Conservation (phyloP, 2,329 filamentous ascomycete genomes). For the Xenosphaeropsis pyriputrescens region DNA sequence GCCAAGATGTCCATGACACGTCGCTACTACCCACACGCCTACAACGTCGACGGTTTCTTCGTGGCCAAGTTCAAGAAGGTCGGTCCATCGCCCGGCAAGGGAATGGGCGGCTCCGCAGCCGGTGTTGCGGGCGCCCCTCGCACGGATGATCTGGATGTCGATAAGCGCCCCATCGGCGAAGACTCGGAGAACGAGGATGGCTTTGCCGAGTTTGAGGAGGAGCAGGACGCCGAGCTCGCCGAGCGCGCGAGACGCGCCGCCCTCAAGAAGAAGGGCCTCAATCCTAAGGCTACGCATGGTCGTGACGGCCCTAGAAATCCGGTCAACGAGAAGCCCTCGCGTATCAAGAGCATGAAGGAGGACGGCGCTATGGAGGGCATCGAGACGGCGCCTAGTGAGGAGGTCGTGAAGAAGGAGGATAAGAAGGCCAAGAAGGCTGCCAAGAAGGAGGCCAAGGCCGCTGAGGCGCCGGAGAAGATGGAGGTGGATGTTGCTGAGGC, state of each 20-base stretch:
- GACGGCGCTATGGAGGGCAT: not conserved
- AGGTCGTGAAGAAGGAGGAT: not conserved
- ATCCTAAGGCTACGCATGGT: conserved; percentile 39
- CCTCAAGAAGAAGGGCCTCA: conserved; percentile 58
- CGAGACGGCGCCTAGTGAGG: not conserved
- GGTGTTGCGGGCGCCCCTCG: conserved; percentile 9
- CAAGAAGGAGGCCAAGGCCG: not conserved
- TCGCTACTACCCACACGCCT: conserved; percentile 78
- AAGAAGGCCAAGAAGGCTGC: not conserved
- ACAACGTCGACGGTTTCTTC: conserved; percentile 97
- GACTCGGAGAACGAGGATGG: conserved; percentile 27
- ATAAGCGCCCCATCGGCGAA: conserved; percentile 51
- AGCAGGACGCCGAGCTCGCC: conserved; percentile 58
- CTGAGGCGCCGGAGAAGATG: no score
- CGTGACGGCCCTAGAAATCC: no score
- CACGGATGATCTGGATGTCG: conserved; percentile 34
- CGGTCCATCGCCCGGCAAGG: conserved; percentile 50
- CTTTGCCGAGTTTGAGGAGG: conserved; percentile 64
- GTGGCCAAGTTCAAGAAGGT: conserved; percentile 96
- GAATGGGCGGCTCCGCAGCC: conserved; percentile 13
- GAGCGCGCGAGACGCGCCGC: conserved; percentile 59
- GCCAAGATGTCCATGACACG: conserved; percentile 68
- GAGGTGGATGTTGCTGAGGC: no score
- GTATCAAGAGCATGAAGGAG: not conserved
- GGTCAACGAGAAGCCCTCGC: not conserved